A percentile compares a stretch with the other conserved stretches of the same genome.
These are phyloP conservation scores for Neurospora pannonica DNA, from an alignment of 495 filamentous ascomycete species.

Conservation along the genomic window DNA sequence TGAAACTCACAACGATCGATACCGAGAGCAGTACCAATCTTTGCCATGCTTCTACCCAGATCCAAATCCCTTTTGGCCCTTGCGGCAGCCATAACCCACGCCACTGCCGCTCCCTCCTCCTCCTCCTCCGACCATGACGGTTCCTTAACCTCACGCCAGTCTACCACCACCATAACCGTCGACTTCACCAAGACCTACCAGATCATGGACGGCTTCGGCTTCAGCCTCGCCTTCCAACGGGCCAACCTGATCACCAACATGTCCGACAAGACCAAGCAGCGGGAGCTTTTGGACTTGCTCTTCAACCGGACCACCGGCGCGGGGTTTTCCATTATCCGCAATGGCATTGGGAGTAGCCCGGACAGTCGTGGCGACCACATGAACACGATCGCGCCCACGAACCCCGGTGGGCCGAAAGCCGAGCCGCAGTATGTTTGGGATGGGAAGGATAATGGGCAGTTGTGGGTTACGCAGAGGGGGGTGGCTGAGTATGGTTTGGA, in stretches of 20 bases:
- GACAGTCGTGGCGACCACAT: constrained; percentile 36
- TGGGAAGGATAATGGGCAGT: constrained; percentile 42
- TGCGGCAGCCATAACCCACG: neutral
- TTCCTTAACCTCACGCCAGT: constrained; percentile 17
- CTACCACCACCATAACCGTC: constrained; percentile 30
- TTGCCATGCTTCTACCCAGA: neutral
- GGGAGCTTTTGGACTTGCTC: constrained; percentile 38
- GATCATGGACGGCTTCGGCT: constrained; percentile 43
- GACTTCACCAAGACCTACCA: constrained; percentile 34
- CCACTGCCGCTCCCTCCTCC: neutral
- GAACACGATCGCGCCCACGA: constrained; percentile 38
- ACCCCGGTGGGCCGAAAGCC: constrained; percentile 32
- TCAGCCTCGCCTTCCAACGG: constrained; percentile 45
- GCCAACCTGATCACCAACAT: constrained; percentile 44
- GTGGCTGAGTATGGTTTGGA: constrained; percentile 35
- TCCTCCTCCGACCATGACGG: neutral
- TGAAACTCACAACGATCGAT: neutral
- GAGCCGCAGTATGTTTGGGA: constrained; percentile 41
- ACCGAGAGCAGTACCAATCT: neutral
- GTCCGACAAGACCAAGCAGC: constrained; percentile 33
- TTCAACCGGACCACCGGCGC: constrained; percentile 43
- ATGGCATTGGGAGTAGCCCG: constrained; percentile 44
- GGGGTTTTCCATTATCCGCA: constrained; percentile 46
- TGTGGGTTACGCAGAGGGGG: constrained; percentile 44
- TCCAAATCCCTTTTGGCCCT: constrained; percentile 10